These are phyloP conservation scores for Pythium aquatile DNA, from an alignment of 352 stramenopile species.

Conservation along the genomic window DNA sequence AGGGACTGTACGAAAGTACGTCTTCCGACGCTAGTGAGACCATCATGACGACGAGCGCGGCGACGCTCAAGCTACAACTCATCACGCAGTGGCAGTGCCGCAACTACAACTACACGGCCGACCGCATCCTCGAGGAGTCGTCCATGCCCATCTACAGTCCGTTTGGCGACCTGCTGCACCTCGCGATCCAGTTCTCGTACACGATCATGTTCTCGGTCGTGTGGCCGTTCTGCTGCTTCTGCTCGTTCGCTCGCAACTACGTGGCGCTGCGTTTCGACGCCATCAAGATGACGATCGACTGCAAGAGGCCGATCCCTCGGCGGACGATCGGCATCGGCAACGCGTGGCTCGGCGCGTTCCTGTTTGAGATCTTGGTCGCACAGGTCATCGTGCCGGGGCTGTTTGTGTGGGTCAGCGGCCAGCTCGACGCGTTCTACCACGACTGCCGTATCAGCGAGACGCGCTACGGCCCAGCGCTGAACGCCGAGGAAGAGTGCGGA, in stretches of 20 bases:
- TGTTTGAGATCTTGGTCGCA: slow-evolving; percentile 53
- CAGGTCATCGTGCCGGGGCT: slow-evolving; percentile 49
- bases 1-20: slow-evolving; percentile 31
- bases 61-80: slow-evolving; percentile 32
- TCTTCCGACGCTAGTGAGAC: neutral
- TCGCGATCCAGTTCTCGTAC: slow-evolving; percentile 72
- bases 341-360: slow-evolving; percentile 47
- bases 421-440: slow-evolving; percentile 52
- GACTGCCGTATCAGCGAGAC: slow-evolving; percentile 35
- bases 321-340: slow-evolving; percentile 51
- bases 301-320: slow-evolving; percentile 49
- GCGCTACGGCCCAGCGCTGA: slow-evolving; percentile 38
- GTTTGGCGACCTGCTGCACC: slow-evolving; percentile 49
- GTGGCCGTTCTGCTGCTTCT: slow-evolving; percentile 61
- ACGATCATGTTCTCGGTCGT: slow-evolving; percentile 70
- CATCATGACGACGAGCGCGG: neutral
- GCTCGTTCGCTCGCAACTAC: slow-evolving; percentile 46
- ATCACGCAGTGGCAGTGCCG: slow-evolving; percentile 60
- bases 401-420: slow-evolving; percentile 66
- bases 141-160: slow-evolving; percentile 61
- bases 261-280: slow-evolving; percentile 56
- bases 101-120: slow-evolving; percentile 56
- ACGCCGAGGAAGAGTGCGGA: slow-evolving; percentile 18
- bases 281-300: slow-evolving; percentile 69
- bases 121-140: slow-evolving; percentile 54